Evolutionary conservation across 768 basidiomycete species (phyloP).

Genomic region (Mycena alexandri): DNA sequence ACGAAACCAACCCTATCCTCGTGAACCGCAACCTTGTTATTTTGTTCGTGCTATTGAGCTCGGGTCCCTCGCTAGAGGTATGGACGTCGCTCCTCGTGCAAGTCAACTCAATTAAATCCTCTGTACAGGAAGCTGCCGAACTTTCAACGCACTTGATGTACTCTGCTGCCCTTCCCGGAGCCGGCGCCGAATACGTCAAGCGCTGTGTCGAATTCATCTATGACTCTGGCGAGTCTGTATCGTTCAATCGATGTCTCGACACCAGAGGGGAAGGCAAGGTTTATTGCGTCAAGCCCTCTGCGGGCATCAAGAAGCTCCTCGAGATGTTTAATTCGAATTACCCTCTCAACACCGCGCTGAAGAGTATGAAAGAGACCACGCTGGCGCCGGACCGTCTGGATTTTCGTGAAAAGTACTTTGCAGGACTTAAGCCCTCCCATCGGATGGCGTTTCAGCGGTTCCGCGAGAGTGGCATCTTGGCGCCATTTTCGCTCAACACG

Average conservation of each 20-base stretch:
- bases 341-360: constrained; percentile 37
- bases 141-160: constrained; percentile 51
- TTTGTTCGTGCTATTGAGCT: constrained; percentile 46
- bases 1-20: constrained; percentile 52
- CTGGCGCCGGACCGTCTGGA: constrained; percentile 51
- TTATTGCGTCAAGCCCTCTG: constrained; percentile 32
- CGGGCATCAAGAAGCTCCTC: constrained; percentile 37
- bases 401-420: constrained; percentile 52
- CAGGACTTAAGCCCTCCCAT: constrained; percentile 51
- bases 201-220: constrained; percentile 42
- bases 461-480: constrained; percentile 46
- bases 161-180: constrained; percentile 45
- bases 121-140: constrained; percentile 45
- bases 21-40: constrained; percentile 57
- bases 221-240: constrained; percentile 26
- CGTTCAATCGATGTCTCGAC: constrained; percentile 36
- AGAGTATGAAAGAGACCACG: constrained; percentile 47
- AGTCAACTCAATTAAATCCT: not conserved
- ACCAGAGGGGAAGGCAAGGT: constrained; percentile 44
- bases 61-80: constrained; percentile 40
- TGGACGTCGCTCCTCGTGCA: not conserved
- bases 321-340: constrained; percentile 46
- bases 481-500: constrained; percentile 45
- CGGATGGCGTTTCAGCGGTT: constrained; percentile 47
- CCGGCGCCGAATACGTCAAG: constrained; percentile 43